Percentiles rank a stretch among this genome's conserved stretches.
Conservation (phyloP, 1,139 yeast genomes). For the Taphrina sp. region DNA sequence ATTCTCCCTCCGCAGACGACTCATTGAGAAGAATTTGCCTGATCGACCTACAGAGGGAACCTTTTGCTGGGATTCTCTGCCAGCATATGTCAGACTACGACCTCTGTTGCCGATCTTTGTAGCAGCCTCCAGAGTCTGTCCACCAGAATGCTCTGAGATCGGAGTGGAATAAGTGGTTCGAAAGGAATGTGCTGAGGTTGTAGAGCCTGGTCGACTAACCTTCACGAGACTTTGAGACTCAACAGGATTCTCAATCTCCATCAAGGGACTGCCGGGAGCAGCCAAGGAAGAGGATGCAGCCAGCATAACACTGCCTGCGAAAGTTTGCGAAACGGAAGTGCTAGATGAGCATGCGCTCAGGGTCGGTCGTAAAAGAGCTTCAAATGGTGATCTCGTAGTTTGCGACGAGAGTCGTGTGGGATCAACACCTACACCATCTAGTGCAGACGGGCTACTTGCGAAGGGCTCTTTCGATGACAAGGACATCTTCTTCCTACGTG, state of each 20-base stretch:
- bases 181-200: constrained; percentile 6
- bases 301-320: constrained; percentile 9
- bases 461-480: background rate
- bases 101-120: constrained; percentile 4
- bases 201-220: constrained; percentile 1
- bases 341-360: constrained; percentile 12
- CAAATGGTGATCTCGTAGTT: constrained; percentile 22
- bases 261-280: constrained; percentile 22
- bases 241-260: constrained; percentile 13
- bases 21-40: constrained; percentile 24
- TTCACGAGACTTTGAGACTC: background rate
- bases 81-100: constrained; percentile 27
- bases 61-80: constrained; percentile 9
- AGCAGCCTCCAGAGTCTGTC: background rate
- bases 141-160: constrained; percentile 1
- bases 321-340: background rate
- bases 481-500: constrained; percentile 17
- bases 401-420: constrained; percentile 11
- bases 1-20: constrained; percentile 8
- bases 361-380: constrained; percentile 16
- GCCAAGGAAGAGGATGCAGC: constrained; percentile 24
- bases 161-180: constrained; percentile 22
- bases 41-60: background rate
- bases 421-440: no score
- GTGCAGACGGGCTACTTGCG: no score